Evolutionary conservation across 2,329 filamentous ascomycete species (phyloP).

Genomic region (Atkinsonella hypoxylon): DNA sequence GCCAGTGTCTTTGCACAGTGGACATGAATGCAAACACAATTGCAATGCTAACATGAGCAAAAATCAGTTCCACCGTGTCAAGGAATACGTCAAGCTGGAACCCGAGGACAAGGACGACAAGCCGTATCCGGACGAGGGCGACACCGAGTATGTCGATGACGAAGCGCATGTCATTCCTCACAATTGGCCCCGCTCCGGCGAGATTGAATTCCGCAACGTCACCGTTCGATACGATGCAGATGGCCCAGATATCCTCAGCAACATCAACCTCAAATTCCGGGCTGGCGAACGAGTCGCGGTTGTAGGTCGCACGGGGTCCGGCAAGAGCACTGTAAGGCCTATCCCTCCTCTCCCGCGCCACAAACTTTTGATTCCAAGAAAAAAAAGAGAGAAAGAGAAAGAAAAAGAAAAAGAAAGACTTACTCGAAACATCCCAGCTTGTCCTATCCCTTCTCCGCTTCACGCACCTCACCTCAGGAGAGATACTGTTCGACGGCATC

Average conservation of each 20-base stretch:
- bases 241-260: constrained; percentile 35
- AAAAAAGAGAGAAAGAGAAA: not conserved
- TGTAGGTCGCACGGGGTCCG: constrained; percentile 69
- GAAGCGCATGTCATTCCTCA: constrained; percentile 25
- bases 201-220: constrained; percentile 38
- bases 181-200: constrained; percentile 33
- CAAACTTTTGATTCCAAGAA: not conserved
- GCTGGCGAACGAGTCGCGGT: constrained; percentile 69
- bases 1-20: not conserved
- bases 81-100: constrained; percentile 34
- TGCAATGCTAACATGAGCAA: constrained; percentile 1
- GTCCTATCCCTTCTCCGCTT: constrained; percentile 44
- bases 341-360: not conserved
- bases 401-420: not conserved
- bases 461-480: constrained; percentile 37
- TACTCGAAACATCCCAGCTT: constrained; percentile 17
- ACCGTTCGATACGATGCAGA: constrained; percentile 36
- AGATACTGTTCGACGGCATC: constrained; percentile 42
- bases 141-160: constrained; percentile 28
- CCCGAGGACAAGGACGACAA: constrained; percentile 32
- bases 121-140: constrained; percentile 24
- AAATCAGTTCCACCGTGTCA: constrained; percentile 36
- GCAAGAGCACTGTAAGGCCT: constrained; percentile 55
- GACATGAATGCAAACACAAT: not conserved
- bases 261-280: constrained; percentile 37